Evolutionary conservation across 139 green algal species (phyloP).

Genomic region (Tetratostichococcus sp.): DNA sequence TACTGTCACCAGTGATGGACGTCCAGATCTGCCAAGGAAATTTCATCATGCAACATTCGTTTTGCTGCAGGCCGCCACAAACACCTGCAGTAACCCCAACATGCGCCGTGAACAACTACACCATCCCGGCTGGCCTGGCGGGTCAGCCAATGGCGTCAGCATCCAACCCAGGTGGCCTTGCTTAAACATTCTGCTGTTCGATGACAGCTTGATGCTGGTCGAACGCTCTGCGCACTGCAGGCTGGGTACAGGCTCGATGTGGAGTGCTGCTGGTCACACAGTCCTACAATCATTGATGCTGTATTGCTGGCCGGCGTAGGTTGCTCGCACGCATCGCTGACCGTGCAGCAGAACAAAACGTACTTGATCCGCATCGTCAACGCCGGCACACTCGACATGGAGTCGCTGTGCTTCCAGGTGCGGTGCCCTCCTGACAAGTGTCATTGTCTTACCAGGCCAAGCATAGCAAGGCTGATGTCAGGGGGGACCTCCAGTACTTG

Average conservation of each 20-base stretch:
- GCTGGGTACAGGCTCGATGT: no score
- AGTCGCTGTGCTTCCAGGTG: not conserved
- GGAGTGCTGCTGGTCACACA: no score
- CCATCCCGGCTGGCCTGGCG: constrained; percentile 5
- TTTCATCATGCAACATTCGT: no score
- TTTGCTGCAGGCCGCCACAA: not conserved
- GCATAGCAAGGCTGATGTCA: no score
- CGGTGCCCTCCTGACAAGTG: no score
- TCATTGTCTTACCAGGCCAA: no score
- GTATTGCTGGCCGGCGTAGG: constrained; percentile 14
- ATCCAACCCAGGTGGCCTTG: constrained; percentile 13
- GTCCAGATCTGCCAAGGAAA: no score
- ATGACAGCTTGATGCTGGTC: no score
- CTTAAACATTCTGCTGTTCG: not conserved
- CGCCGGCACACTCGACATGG: constrained; percentile 3
- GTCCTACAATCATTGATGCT: no score
- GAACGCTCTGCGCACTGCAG: no score
- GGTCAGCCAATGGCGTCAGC: constrained; percentile 1
- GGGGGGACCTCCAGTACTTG: no score
- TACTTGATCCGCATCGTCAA: constrained; percentile 56
- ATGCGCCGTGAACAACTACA: constrained; percentile 5
- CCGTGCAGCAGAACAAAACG: constrained; percentile 32
- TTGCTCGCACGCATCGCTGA: constrained; percentile 25
- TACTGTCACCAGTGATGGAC: no score
- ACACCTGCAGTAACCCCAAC: not conserved